Percentiles rank a stretch among this genome's conserved stretches.
Conservation (phyloP, 768 basidiomycete species). For the Naganishia randhawae region DNA sequence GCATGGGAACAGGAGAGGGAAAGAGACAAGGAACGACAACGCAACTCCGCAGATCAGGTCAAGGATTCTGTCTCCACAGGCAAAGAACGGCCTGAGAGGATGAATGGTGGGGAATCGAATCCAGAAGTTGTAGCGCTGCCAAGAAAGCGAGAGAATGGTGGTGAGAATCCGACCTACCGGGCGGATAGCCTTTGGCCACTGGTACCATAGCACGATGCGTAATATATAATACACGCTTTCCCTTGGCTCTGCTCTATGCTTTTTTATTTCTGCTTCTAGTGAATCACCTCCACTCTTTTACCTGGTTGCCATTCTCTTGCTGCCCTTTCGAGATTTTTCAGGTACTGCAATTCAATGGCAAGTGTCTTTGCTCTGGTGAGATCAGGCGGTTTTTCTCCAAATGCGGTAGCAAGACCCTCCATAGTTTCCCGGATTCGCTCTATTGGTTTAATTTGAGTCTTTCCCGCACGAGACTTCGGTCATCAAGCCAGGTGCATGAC, state of each 20-base stretch:
- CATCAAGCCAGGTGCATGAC: conserved; percentile 37
- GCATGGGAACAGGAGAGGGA: conserved; percentile 36
- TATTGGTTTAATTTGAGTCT: conserved; percentile 41
- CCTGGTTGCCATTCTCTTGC: conserved; percentile 49
- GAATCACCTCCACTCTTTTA: conserved; percentile 31
- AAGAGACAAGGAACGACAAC: conserved; percentile 36
- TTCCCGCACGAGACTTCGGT: conserved; percentile 30
- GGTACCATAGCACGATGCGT: neutral
- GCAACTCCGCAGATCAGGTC: conserved; percentile 15
- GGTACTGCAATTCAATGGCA: conserved; percentile 69
- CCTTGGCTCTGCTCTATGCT: neutral
- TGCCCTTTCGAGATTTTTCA: conserved; percentile 53
- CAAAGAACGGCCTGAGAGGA: conserved; percentile 1
- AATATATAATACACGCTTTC: conserved; percentile 2
- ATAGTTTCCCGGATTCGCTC: conserved; percentile 58
- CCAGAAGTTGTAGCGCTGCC: conserved; percentile 14
- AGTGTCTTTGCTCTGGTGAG: conserved; percentile 61
- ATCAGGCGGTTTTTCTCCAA: conserved; percentile 55
- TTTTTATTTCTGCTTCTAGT: conserved; percentile 16
- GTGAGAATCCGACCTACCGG: neutral
- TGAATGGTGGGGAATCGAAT: conserved; percentile 30
- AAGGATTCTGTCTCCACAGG: neutral
- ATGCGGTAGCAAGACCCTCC: conserved; percentile 55
- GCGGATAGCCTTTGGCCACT: conserved; percentile 18
- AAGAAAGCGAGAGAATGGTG: neutral